Conservation (phyloP, 179 eudicot species). For the Dionaea muscipula region DNA sequence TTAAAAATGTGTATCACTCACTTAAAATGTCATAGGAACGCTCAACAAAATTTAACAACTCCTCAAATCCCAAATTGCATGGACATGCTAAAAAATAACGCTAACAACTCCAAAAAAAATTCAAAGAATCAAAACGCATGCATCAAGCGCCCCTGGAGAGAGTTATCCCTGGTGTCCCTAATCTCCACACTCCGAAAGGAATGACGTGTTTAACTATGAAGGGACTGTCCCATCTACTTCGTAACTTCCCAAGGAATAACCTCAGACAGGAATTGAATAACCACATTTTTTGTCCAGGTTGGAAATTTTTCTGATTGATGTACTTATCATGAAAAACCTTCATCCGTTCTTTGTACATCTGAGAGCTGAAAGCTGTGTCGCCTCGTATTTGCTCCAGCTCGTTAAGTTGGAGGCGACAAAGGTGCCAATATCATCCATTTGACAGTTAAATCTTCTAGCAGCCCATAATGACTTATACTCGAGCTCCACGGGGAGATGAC, state of each 20-base stretch:
- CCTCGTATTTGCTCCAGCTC: background rate
- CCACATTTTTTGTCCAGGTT: background rate
- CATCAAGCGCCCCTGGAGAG: too few species aligned
- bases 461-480: background rate
- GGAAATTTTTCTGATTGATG: background rate
- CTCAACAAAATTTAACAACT: too few species aligned
- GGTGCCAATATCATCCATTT: background rate
- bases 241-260: background rate
- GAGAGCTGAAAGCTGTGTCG: background rate
- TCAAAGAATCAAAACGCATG: too few species aligned
- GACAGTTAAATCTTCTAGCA: background rate
- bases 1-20: too few species aligned
- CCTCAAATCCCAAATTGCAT: too few species aligned
- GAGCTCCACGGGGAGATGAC: conserved; percentile 1
- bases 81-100: too few species aligned
- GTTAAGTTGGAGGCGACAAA: background rate
- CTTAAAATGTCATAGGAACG: too few species aligned
- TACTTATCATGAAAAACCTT: background rate
- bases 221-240: background rate
- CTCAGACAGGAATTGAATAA: background rate
- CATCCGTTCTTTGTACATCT: background rate
- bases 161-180: background rate
- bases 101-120: too few species aligned
- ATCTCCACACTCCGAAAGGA: background rate
- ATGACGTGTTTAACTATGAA: too few species aligned